Percentiles rank a stretch among this genome's conserved stretches.
These are phyloP conservation scores for Phycomyces blakesleeanus DNA, from an alignment of 192 early-diverging fungal species.

Conservation along the genomic window DNA sequence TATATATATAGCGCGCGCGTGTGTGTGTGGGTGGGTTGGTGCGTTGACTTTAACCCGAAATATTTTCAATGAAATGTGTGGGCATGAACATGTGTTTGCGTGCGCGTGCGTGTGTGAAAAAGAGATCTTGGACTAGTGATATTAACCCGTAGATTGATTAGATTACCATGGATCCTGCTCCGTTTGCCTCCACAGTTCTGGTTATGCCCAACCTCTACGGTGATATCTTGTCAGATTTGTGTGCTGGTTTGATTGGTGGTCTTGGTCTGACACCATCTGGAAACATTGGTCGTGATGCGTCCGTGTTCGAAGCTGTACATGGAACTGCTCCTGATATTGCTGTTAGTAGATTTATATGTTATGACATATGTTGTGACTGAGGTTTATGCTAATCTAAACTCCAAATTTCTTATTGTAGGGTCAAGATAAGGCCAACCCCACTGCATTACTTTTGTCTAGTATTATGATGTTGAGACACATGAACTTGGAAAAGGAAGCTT, in stretches of 20 bases:
- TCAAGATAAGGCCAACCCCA: slow-evolving; percentile 86
- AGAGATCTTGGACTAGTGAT: too few relatives aligned
- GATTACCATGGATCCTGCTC: slow-evolving; percentile 89
- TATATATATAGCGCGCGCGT: too few relatives aligned
- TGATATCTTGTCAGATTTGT: slow-evolving; percentile 95
- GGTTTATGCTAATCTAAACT: too few relatives aligned
- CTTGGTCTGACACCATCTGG: slow-evolving; percentile 95
- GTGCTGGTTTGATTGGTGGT: slow-evolving; percentile 95
- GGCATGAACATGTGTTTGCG: too few relatives aligned
- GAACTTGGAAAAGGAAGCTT: slow-evolving; percentile 73
- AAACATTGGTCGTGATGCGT: slow-evolving; percentile 96
- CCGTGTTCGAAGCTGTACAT: slow-evolving; percentile 93
- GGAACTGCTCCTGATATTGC: slow-evolving; percentile 97
- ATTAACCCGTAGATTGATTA: slow-evolving; percentile 28
- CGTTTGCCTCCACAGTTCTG: slow-evolving; percentile 89
- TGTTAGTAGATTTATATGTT: slow-evolving; percentile 22
- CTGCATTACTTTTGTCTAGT: slow-evolving; percentile 87
- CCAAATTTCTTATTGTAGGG: slow-evolving; percentile 2
- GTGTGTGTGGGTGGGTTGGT: too few relatives aligned
- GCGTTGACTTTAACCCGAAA: too few relatives aligned
- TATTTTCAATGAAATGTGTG: too few relatives aligned
- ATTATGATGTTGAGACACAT: slow-evolving; percentile 99
- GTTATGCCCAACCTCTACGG: slow-evolving; percentile 99
- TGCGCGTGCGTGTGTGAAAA: too few relatives aligned
- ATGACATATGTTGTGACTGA: not conserved